These are phyloP conservation scores for Citrullus amarus DNA, from an alignment of 306 rosid genomes.

Conservation along the genomic window DNA sequence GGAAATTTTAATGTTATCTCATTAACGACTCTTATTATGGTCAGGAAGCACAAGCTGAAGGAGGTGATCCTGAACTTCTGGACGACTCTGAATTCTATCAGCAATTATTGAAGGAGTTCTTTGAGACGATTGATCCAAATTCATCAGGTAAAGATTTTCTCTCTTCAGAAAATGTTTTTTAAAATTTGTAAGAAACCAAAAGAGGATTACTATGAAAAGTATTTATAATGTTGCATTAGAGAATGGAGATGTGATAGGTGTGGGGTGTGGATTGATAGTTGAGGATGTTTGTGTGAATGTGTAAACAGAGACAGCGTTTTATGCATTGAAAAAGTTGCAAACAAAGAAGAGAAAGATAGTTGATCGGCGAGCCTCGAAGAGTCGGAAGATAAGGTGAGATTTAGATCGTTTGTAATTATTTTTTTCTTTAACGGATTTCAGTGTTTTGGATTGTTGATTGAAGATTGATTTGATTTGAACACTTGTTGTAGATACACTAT, in stretches of 20 bases:
- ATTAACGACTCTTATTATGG: background rate
- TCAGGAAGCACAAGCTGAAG: conserved; percentile 43
- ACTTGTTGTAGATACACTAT: conserved; percentile 46
- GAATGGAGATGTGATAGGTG: background rate
- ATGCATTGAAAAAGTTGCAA: conserved; percentile 54
- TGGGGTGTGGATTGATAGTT: background rate
- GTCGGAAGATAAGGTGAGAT: conserved; percentile 82
- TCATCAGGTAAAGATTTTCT: conserved; percentile 43
- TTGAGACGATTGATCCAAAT: conserved; percentile 70
- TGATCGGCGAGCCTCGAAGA: conserved; percentile 81
- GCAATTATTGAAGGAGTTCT: conserved; percentile 74
- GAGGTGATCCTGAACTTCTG: conserved; percentile 59
- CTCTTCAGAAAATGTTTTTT: background rate
- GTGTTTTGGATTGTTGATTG: background rate
- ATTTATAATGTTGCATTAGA: background rate
- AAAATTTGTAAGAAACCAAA: background rate
- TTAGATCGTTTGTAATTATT: background rate
- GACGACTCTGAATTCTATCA: conserved; percentile 86
- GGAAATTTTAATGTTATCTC: background rate
- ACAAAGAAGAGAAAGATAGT: conserved; percentile 77
- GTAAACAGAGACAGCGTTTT: conserved; percentile 44
- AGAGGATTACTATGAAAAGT: background rate
- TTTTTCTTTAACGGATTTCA: background rate
- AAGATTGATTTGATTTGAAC: background rate
- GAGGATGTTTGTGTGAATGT: background rate